Base-by-base conservation (phyloP, 2,329 filamentous ascomycete genomes). In the Cercospora zeae-maydis region DNA sequence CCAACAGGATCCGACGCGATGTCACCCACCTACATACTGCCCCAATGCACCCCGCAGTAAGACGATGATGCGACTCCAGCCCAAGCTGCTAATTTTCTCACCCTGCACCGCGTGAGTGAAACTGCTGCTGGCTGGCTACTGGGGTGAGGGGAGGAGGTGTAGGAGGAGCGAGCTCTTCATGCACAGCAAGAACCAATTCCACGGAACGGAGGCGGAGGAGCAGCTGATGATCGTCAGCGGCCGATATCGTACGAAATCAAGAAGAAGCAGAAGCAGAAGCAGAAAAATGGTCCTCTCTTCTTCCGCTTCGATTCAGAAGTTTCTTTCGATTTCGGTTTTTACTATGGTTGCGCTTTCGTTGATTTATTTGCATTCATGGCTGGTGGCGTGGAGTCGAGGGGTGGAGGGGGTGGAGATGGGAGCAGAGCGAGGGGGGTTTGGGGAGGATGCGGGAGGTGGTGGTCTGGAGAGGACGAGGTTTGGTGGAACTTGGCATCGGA, bases 401-500 rank as follows among this genome's bases (percentile, higher is more conserved):
- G 56, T n/a, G 10, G 27, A 4, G 9, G n/a, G 11, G 3, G 13
- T 1, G n/a, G 9, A 33, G 11, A 21, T 37, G 16, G 55, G 30
- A 27, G 24, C 11, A 10, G 36, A n/a, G n/a, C n/a, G 4, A 45
- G 13, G 10, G 6, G 30, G 9, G 6, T 10, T n/a, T 33, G 27
- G 9, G 2, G 2, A 11, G 6, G 45, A 6, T 27, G 24, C 24
- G 24, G 24, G 6, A 27, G 24, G 2, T 45, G 11, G 13, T 45
- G 4, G 5, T 6, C 37, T 14, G 39, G 39, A n/a, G 49, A 11
- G 27, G 19, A 3, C 19, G 11, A 4, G 4, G 19, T n/a, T n/a
- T n/a, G n/a, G 21, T 6, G 21, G 27, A 7, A 11, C 21, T n/a
- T 72, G 70, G 54, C 71, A 75, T 54, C 52, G 64, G 11, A 63